A percentile compares a stretch with the other conserved stretches of the same genome.
phyloP scores from a whole-genome alignment of 73 alveolate species.

The Paramecium primaurelia region DNA sequence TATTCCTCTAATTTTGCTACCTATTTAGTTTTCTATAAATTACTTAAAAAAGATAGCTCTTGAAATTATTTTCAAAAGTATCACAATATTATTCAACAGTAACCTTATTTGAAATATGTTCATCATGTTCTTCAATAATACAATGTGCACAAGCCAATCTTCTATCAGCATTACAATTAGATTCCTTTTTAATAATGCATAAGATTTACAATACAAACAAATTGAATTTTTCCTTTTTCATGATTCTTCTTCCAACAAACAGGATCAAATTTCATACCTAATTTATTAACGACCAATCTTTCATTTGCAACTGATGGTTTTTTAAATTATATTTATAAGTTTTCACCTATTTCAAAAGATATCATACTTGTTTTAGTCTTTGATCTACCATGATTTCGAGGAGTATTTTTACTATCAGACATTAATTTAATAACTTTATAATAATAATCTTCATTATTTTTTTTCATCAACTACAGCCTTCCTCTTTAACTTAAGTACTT shows the following conservation, averaged over 20 bases:
- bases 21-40: neutral
- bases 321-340: neutral
- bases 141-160: conserved; percentile 44
- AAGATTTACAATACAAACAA: conserved; percentile 13
- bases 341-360: neutral
- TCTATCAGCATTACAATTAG: conserved; percentile 33
- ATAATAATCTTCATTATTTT: neutral
- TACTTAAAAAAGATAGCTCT: neutral
- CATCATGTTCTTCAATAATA: conserved; percentile 37
- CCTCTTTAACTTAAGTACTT: conserved; percentile 6
- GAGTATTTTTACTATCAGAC: conserved; percentile 1
- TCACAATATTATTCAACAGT: conserved; percentile 33
- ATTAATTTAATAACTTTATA: neutral
- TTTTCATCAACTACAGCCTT: neutral
- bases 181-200: neutral
- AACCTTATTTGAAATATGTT: conserved; percentile 13
- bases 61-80: neutral
- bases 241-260: conserved; percentile 41
- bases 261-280: conserved; percentile 52
- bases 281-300: conserved; percentile 30
- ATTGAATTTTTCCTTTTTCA: conserved; percentile 24
- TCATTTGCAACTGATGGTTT: conserved; percentile 8
- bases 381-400: neutral
- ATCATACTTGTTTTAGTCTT: neutral
- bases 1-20: conserved; percentile 33